Conservation (phyloP, 768 basidiomycete species). For the Leucocoprinus birnbaumii region DNA sequence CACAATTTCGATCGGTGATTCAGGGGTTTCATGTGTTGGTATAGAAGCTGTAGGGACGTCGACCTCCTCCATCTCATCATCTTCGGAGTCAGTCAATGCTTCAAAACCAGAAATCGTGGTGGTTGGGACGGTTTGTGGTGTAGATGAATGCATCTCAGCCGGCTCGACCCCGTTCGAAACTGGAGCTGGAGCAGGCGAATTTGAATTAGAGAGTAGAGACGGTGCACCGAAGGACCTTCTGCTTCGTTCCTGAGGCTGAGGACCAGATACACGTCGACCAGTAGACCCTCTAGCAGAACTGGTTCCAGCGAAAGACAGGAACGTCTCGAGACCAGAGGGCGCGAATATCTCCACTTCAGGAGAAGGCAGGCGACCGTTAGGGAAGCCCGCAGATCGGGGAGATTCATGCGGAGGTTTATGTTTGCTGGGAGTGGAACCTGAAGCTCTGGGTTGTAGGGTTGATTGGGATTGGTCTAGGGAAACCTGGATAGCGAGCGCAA, state of each 20-base stretch:
- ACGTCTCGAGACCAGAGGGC: slow-evolving; percentile 62
- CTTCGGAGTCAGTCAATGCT: slow-evolving; percentile 16
- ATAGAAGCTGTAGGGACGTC: slow-evolving; percentile 6
- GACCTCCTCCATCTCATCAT: slow-evolving; percentile 35
- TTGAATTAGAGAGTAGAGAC: slow-evolving; percentile 21
- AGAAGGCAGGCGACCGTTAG: slow-evolving; percentile 1
- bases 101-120: not conserved
- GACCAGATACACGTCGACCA: not conserved
- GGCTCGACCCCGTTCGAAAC: too few relatives aligned
- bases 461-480: slow-evolving; percentile 44
- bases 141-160: not conserved
- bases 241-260: slow-evolving; percentile 1
- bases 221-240: slow-evolving; percentile 25
- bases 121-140: not conserved
- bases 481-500: slow-evolving; percentile 60
- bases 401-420: slow-evolving; percentile 4
- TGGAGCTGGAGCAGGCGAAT: not conserved
- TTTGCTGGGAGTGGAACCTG: not conserved
- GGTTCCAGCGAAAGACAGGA: slow-evolving; percentile 63
- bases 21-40: not conserved
- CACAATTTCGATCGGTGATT: not conserved
- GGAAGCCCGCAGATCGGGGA: slow-evolving; percentile 4
- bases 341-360: slow-evolving; percentile 26
- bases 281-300: slow-evolving; percentile 27
- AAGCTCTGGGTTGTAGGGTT: not conserved